These are phyloP conservation scores for Debaryomycetaceae sp. DNA, from an alignment of 1,139 yeast genomes.

Conservation along the genomic window DNA sequence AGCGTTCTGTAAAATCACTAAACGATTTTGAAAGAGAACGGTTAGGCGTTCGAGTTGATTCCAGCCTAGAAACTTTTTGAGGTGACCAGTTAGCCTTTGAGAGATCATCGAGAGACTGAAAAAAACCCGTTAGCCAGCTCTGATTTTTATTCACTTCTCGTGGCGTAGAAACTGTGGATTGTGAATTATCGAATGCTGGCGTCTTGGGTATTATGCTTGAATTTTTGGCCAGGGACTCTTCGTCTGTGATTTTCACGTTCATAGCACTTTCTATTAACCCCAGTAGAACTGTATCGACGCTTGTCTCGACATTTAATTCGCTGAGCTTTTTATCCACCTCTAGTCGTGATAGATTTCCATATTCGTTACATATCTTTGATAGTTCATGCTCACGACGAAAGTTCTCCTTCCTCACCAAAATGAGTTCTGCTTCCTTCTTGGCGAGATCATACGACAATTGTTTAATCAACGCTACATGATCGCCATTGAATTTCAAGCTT, in stretches of 20 bases:
- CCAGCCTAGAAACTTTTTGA: not conserved
- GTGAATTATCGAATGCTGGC: not conserved
- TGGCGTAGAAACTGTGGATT: not conserved
- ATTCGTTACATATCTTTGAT: conserved; percentile 37
- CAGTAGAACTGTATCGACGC: conserved; percentile 13
- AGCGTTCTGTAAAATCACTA: not conserved
- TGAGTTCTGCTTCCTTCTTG: conserved; percentile 45
- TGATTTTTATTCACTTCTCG: not conserved
- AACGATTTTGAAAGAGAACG: not conserved
- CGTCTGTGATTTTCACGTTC: conserved; percentile 3
- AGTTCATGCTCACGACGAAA: conserved; percentile 45
- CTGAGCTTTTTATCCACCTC: conserved; percentile 41
- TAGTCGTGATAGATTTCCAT: conserved; percentile 39
- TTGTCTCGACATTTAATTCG: conserved; percentile 11
- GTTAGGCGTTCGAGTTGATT: not conserved
- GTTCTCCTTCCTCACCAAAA: conserved; percentile 35
- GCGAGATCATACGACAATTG: conserved; percentile 51
- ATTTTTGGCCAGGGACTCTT: not conserved
- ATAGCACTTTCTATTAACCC: conserved; percentile 14
- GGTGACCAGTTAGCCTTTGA: not conserved
- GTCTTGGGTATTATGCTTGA: not conserved
- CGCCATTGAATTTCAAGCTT: conserved; percentile 27
- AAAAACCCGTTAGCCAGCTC: conserved; percentile 19
- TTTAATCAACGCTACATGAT: conserved; percentile 40
- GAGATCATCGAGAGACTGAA: conserved; percentile 16